Evolutionary conservation across 768 basidiomycete species (phyloP).

Genomic region (Cystoderma amianthinum): DNA sequence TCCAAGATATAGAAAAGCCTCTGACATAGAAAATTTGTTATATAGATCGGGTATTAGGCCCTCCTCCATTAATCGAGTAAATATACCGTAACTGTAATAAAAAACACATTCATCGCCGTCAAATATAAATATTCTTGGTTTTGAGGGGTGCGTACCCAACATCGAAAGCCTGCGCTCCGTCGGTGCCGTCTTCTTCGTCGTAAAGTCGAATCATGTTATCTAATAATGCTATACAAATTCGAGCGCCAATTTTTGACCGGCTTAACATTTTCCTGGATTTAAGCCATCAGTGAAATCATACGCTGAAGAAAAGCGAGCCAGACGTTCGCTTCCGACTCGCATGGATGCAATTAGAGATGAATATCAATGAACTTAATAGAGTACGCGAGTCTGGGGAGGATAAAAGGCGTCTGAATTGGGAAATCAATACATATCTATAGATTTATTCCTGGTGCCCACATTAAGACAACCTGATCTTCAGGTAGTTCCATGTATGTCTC

Average conservation of each 20-base stretch:
- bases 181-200: conserved; percentile 59
- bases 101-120: conserved; percentile 1
- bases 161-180: conserved; percentile 67
- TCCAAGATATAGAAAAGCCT: conserved; percentile 5
- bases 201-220: conserved; percentile 67
- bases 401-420: conserved; percentile 52
- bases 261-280: conserved; percentile 45
- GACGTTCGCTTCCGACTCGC: conserved; percentile 51
- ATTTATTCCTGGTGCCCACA: conserved; percentile 60
- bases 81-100: conserved; percentile 51
- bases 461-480: conserved; percentile 68
- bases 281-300: too few relatives aligned
- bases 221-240: conserved; percentile 62
- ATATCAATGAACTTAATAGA: conserved; percentile 54
- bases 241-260: conserved; percentile 46
- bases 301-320: too few relatives aligned
- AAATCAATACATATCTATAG: too few relatives aligned
- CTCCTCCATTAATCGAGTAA: conserved; percentile 55
- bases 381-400: conserved; percentile 59
- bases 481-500: conserved; percentile 55
- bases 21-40: conserved; percentile 53
- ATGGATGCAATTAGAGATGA: conserved; percentile 69
- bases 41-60: conserved; percentile 57
- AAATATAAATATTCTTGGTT: conserved; percentile 5
- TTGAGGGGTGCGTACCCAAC: conserved; percentile 51